A percentile compares a stretch with the other conserved stretches of the same genome.
These are phyloP conservation scores for Lipomyces orientalis DNA, from an alignment of 805 yeast species.

Conservation along the genomic window DNA sequence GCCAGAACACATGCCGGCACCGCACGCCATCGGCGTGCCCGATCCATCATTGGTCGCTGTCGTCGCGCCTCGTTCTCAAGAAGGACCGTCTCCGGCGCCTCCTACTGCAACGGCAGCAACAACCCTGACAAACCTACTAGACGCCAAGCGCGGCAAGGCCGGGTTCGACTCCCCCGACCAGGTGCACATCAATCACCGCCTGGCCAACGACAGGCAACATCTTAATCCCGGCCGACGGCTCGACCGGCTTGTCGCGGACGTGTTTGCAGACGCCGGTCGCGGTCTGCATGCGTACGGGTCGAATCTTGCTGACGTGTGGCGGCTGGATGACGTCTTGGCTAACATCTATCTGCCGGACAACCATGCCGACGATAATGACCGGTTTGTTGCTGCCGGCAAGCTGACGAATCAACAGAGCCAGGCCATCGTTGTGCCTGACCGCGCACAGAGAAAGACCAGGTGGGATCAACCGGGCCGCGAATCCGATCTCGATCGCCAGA, in stretches of 20 bases:
- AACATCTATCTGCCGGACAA: background rate
- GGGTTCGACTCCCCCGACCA: constrained; percentile 3
- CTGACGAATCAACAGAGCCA: background rate
- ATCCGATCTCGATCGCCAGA: too few relatives aligned
- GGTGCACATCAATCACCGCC: constrained; percentile 4
- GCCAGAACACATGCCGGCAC: constrained; percentile 1
- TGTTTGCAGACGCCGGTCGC: background rate
- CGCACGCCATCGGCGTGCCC: constrained; percentile 1
- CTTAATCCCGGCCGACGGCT: background rate
- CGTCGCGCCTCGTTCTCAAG: background rate
- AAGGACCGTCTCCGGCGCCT: background rate
- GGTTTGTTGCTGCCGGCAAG: background rate
- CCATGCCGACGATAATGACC: background rate
- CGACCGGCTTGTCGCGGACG: background rate
- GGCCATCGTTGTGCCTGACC: background rate
- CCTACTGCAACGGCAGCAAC: background rate
- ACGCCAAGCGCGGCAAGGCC: background rate
- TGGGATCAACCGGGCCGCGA: background rate
- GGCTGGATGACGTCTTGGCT: background rate
- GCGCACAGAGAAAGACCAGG: background rate
- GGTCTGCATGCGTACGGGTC: background rate
- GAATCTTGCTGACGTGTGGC: background rate
- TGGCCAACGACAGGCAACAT: background rate
- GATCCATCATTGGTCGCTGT: background rate
- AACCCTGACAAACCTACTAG: background rate